These are phyloP conservation scores for Aspergillus luchuensis DNA, from an alignment of 2,329 filamentous ascomycete genomes.

Conservation along the genomic window DNA sequence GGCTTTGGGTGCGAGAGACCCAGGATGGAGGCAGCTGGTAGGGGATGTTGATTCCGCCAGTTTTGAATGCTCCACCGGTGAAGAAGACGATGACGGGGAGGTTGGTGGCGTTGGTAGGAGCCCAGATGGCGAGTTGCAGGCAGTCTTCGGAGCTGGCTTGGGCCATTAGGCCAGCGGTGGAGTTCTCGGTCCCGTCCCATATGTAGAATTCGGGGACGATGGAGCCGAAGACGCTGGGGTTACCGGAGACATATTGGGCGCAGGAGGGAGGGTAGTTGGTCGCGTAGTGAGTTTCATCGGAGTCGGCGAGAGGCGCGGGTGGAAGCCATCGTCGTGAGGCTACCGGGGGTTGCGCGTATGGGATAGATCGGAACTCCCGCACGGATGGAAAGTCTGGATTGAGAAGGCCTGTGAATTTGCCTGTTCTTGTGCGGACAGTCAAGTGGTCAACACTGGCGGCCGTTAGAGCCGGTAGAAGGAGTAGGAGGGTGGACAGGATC, in stretches of 20 bases:
- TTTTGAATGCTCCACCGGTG: background rate
- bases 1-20: conserved; percentile 1
- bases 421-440: background rate
- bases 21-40: background rate
- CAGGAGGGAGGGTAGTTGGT: background rate
- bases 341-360: background rate
- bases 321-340: background rate
- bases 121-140: conserved; percentile 5
- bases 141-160: conserved; percentile 1
- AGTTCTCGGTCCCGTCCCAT: background rate
- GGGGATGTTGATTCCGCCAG: background rate
- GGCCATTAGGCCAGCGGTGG: background rate
- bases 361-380: conserved; percentile 1
- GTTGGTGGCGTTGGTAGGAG: background rate
- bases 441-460: background rate
- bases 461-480: background rate
- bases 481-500: background rate
- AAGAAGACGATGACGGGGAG: conserved; percentile 1
- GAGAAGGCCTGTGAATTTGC: background rate
- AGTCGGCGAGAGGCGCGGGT: background rate
- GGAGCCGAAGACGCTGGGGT: background rate
- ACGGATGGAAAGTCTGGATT: background rate
- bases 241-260: background rate
- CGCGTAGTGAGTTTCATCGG: background rate
- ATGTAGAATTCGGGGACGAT: background rate